Evolutionary conservation across 2,329 filamentous ascomycete genomes (phyloP), one percentile per base, ranked within the genome.

Genomic region (Sporothrix brunneoviolacea): DNA sequence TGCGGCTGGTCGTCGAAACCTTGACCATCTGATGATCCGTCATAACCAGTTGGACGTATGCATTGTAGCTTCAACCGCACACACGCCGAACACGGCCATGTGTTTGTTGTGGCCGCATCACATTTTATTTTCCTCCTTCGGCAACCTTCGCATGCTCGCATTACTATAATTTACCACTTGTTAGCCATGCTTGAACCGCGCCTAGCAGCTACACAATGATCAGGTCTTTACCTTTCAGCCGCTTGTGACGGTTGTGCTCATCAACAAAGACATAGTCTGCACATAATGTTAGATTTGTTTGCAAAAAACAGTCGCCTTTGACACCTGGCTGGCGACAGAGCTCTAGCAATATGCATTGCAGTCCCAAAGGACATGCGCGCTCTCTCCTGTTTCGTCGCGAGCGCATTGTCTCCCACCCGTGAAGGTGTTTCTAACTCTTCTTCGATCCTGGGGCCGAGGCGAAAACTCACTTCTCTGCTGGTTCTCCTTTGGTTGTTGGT

Each of bases 211-310:
- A 19, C 7, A 8, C 21, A n/a, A n/a, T n/a, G n/a, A n/a, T n/a
- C n/a, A n/a, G n/a, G n/a, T n/a, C n/a, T 68, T 59, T 79, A 93
- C 89, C 89, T 77, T 97, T 97, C 56, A 97, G 74, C 61, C 91
- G 82, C 71, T 97, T 97, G 70, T 97, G 93, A 57, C 93, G 86
- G 72, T 97, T 97, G 69, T 97, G 93, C 68, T 97, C 91, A 68
- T 97, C 91, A 52, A 97, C 93, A 65, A 97, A 97, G 61, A 97
- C 93, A 86, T 96, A 97, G 68, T 96, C 91, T 95, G 64, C 48
- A 56, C 49, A 50, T 51, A 43, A 28, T 37, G 60, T 71, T 59
- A 71, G 66, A 51, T 50, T 32, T 22, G 41, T 19, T 36, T 30
- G n/a, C n/a, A 19, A 5, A 22, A n/a, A n/a, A n/a, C n/a, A n/a